Evolutionary conservation across 2,329 filamentous ascomycete genomes (phyloP), one percentile per base, ranked within the genome.

Genomic region (Clarireedia monteithiana): DNA sequence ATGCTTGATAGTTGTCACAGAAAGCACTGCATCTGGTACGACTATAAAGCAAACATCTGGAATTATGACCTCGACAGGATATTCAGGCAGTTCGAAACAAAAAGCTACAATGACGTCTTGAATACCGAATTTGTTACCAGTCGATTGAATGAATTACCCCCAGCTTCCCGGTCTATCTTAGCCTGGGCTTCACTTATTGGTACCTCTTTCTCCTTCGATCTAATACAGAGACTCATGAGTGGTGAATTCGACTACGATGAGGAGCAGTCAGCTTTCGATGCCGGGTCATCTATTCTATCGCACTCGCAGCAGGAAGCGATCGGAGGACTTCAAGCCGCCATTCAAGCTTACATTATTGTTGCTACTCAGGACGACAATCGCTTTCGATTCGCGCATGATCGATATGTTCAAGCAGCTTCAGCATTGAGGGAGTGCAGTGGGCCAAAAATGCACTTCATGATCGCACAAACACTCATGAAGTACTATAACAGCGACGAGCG

Each of bases 11-110:
- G 87, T 3, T 95, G 89, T 68, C 85, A 95, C 69, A 83, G 89
- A 42, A 94, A 89, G 67, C 86, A 86, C 62, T 95, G 89, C 69
- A 87, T 96, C 50, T 95, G 85, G 81, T 96, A 95, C 70, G 90
- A 91, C 59, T 96, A 94, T 77, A 84, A 84, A 63, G 82, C 86
- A 61, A 88, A 84, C 48, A 79, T 81, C 47, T 97, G 92, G 92
- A 79, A 86, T 46, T 96, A 86, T 68, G 87, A 95, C 66, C 74
- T 96, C 10, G 91, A 96, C 70, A 83, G 81, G 61, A 82, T 96
- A 1, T 96, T 96, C 66, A 84, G 86, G 48, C 85, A 95, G 61
- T 95, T 96, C 65, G 82, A 87, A 63, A 84, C 85, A 45, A 85
- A 90, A 49, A 83, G 85, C 57, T 86, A 91, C 65, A 88, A 89